These are phyloP conservation scores for Fistulinella cinereoalba DNA, from an alignment of 1,284 basidiomycete genomes.

Conservation along the genomic window DNA sequence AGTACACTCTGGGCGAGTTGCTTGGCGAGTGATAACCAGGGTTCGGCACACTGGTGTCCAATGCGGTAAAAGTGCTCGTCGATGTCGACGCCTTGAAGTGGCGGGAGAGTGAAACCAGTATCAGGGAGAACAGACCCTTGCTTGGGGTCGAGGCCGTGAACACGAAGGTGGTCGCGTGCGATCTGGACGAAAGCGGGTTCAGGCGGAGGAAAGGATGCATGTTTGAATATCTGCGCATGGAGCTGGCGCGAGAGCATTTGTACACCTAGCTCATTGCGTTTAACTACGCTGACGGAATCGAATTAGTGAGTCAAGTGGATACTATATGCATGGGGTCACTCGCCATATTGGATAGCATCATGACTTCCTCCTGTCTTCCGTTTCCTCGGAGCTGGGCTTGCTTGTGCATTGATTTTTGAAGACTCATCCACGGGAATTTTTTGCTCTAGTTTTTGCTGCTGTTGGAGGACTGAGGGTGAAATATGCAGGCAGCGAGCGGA, in stretches of 20 bases:
- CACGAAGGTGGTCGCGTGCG: conserved; percentile 73
- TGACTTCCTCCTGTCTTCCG: not conserved
- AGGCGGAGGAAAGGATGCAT: conserved; percentile 63
- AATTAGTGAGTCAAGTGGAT: no score
- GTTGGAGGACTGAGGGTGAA: conserved; percentile 8
- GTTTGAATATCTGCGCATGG: conserved; percentile 84
- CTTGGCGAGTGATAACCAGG: conserved; percentile 78
- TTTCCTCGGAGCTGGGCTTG: conserved; percentile 1
- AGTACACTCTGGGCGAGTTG: conserved; percentile 55
- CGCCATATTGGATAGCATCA: conserved; percentile 7
- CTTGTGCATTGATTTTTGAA: not conserved
- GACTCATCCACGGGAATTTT: not conserved
- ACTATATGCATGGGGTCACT: not conserved
- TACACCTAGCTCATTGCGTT: conserved; percentile 87
- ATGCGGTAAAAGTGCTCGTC: conserved; percentile 89
- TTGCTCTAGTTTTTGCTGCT: conserved; percentile 11
- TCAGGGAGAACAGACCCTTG: conserved; percentile 81
- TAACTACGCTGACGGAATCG: conserved; percentile 36
- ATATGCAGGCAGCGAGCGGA: conserved; percentile 16
- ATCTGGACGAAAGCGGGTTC: conserved; percentile 66
- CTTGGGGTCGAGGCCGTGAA: conserved; percentile 77
- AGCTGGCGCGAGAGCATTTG: conserved; percentile 83
- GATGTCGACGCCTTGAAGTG: conserved; percentile 79
- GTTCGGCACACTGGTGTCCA: conserved; percentile 70
- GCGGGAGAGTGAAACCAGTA: conserved; percentile 79